Percentiles rank a stretch among this genome's conserved stretches.
phyloP scores from a whole-genome alignment of 345 rosid genomes.

The Combretum micranthum region DNA sequence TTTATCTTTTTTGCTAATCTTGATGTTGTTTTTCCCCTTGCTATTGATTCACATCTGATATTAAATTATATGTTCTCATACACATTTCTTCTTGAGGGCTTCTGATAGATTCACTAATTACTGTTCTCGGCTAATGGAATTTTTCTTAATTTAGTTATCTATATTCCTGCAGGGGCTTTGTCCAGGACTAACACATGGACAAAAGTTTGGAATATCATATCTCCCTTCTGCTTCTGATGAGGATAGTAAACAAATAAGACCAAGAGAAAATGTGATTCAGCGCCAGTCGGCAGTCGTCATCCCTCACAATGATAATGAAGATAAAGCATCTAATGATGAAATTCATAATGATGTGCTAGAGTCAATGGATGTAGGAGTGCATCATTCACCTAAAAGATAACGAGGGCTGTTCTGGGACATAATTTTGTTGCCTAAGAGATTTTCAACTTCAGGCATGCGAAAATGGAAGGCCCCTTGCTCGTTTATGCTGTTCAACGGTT shows the following conservation, averaged over 20 bases:
- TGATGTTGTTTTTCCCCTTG: no score
- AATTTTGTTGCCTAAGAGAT: no score
- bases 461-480: no score
- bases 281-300: conserved; percentile 27
- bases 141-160: background rate
- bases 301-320: conserved; percentile 18
- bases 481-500: no score
- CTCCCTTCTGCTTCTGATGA: conserved; percentile 21
- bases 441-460: no score
- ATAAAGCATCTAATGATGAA: conserved; percentile 7
- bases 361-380: conserved; percentile 9
- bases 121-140: background rate
- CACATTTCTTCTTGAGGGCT: background rate
- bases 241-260: conserved; percentile 20
- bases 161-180: conserved; percentile 62
- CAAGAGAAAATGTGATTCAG: conserved; percentile 17
- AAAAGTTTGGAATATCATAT: conserved; percentile 69
- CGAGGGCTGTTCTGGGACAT: background rate
- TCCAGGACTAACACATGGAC: conserved; percentile 75
- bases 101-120: background rate
- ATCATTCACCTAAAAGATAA: conserved; percentile 16
- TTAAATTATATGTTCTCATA: no score
- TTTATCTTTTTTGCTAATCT: no score
- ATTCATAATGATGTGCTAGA: conserved; percentile 9
- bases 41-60: no score